Evolutionary conservation across 352 stramenopile species (phyloP), one percentile per base, ranked within the genome.

Genomic region (Phytophthora citricola): DNA sequence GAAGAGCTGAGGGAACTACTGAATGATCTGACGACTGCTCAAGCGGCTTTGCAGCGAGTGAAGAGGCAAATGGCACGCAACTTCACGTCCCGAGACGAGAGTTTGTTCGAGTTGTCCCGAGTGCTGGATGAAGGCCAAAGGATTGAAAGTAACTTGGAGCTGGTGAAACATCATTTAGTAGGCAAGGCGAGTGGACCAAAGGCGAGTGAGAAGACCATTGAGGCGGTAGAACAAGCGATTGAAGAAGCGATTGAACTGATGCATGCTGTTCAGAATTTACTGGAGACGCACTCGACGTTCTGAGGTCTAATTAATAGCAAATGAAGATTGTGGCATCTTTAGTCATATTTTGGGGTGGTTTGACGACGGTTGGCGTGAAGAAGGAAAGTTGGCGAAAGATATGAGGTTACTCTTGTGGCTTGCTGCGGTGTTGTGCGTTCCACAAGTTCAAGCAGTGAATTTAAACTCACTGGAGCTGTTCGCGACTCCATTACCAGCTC

Each of bases 1-100:
- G 75, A 90, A 24, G 76, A 89, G n/a, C 71, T 93, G 22, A 78
- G 75, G 36, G 64, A 74, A 34, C 70, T 90, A 38, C 73, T 87
- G 27, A 91, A 91, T 65, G 82, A 89, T 24, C 63, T 91, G n/a
- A 75, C 77, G 10, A 66, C 66, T 24, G 57, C 79, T 3, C 73
- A 88, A 20, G 47, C 68, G 4, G 46, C 72, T 5, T 49, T 74
- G 0, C 54, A 71, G 50, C 69, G 71, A 17, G 49, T 82, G 22
- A 63, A 81, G 52, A 75, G 67, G 54, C 75, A 85, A 17, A 78
- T 91, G 65, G 60, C 63, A 17, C 74, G 77, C 20, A 93, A 93
- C 46, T 75, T 89, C 12, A 64, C 62, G 20, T 62, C 76, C 4
- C 62, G 63, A 31, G 79, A 93, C 17, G 80, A 93, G 67, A 77